phyloP scores from a whole-genome alignment of 805 yeast species.

The Ogataea trehaloabstinens region DNA sequence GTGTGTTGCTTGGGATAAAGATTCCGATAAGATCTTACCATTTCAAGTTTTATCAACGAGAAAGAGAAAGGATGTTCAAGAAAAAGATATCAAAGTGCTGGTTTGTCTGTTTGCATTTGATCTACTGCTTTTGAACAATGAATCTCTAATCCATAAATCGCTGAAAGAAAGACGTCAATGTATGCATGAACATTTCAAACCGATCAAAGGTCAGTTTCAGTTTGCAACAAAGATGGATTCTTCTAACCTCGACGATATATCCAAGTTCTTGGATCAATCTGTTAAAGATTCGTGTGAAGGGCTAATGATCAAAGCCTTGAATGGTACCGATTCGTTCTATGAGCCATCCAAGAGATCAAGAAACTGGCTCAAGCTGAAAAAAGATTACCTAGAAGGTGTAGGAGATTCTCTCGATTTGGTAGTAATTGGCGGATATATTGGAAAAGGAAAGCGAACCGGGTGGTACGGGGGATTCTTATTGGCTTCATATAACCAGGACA shows the following conservation, averaged over 20 bases:
- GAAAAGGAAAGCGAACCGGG: constrained; percentile 93
- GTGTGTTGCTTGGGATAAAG: constrained; percentile 96
- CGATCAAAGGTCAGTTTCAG: constrained; percentile 73
- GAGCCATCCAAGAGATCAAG: constrained; percentile 95
- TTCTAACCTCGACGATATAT: constrained; percentile 70
- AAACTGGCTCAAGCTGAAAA: constrained; percentile 93
- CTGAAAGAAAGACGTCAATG: constrained; percentile 67
- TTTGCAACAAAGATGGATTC: constrained; percentile 77
- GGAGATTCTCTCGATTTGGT: constrained; percentile 95
- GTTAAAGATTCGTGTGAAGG: constrained; percentile 93
- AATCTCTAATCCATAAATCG: constrained; percentile 63
- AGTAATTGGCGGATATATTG: constrained; percentile 91
- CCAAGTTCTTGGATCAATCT: constrained; percentile 81
- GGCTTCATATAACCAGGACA: constrained; percentile 86
- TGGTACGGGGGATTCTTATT: constrained; percentile 91
- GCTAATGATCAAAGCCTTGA: constrained; percentile 86
- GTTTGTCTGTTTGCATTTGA: constrained; percentile 95
- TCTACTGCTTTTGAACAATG: constrained; percentile 69
- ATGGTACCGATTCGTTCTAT: constrained; percentile 76
- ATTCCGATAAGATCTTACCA: constrained; percentile 76
- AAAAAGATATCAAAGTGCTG: constrained; percentile 82
- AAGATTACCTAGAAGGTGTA: constrained; percentile 91
- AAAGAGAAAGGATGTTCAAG: constrained; percentile 89
- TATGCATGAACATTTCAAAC: constrained; percentile 53
- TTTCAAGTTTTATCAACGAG: constrained; percentile 92